Conservation (phyloP, 1,139 yeast species). For the Hansenula sp. region DNA sequence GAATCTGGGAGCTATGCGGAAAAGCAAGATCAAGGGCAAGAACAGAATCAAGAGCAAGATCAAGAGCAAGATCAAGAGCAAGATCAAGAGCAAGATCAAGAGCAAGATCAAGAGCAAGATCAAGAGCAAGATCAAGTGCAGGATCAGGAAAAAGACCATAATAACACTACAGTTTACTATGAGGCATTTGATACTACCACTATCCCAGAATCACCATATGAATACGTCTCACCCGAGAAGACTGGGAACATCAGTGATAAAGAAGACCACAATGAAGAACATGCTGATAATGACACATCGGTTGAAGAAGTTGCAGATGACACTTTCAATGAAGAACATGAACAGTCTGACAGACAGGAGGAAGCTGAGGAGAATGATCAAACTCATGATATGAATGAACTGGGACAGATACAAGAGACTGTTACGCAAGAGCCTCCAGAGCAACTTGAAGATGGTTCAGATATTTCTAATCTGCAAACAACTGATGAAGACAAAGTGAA, state of each 20-base stretch:
- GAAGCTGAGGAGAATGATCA: neutral
- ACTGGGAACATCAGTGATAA: too few species aligned
- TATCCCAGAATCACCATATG: neutral
- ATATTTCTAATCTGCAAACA: neutral
- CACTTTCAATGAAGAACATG: too few species aligned
- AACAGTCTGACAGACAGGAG: neutral
- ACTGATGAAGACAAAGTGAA: too few species aligned
- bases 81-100: too few species aligned
- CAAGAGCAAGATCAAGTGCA: too few species aligned
- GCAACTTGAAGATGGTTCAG: neutral
- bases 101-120: too few species aligned
- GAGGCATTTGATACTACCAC: neutral
- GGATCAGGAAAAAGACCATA: neutral
- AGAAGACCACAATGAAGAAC: neutral
- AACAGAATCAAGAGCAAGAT: too few species aligned
- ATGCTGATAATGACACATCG: neutral
- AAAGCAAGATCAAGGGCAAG: too few species aligned
- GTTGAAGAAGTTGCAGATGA: neutral
- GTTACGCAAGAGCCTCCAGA: too few species aligned
- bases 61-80: too few species aligned
- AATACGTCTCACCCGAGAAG: neutral
- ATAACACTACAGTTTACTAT: neutral
- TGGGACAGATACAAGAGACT: neutral
- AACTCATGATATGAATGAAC: neutral
- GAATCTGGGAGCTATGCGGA: too few species aligned